Base-by-base conservation (phyloP, 1,139 yeast genomes). In the Magnusiomyces starmeri region DNA sequence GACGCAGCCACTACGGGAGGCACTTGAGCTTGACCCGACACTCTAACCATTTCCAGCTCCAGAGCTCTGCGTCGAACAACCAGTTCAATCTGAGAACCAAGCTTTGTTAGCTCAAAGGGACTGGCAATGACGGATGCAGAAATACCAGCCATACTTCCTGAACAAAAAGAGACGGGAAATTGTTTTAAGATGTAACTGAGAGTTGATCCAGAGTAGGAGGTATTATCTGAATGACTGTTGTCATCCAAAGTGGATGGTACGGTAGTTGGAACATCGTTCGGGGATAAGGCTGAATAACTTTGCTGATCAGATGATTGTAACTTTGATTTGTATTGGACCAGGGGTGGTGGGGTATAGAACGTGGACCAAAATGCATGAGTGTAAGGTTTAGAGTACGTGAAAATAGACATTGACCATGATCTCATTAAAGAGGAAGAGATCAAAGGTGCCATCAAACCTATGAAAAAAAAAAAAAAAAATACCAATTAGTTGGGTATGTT, bases 91-190 rank as follows among this genome's bases (percentile, higher is more conserved):
- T 88, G 96, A 42, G 92, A 84, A 56, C 84, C 86, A 7, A 87
- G 75, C 64, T 88, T 88, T 48, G 92, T 82, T 65, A 85, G 80
- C 65, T 87, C 96, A 65, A 87, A 87, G 0, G 96, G 96, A 60
- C 92, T 83, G 2, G 94, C 86, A 64, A 85, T 78, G 4, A 79
- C 50, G 1, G 89, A 76, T 14, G 84, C 82, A 1, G 76, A 71
- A 2, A 78, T 78, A 2, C 95, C 95, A 0, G 94, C 81, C 1
- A 79, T 58, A 6, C 76, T 69, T 1, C 95, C 96, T 0, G 94
- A 75, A 1, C 75, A 50, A 54, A 83, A 77, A 29, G 89, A 78
- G 1, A 82, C 79, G 0, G 88, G 92, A n/a, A 78, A 72, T 62
- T 79, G 83, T 51, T 75, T 71, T 9, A 78, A 26, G 10, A 79